Percentiles rank a stretch among this genome's conserved stretches.
Evolutionary conservation across 78 protist species (phyloP).

Genomic region (Ministeria vibrans): DNA sequence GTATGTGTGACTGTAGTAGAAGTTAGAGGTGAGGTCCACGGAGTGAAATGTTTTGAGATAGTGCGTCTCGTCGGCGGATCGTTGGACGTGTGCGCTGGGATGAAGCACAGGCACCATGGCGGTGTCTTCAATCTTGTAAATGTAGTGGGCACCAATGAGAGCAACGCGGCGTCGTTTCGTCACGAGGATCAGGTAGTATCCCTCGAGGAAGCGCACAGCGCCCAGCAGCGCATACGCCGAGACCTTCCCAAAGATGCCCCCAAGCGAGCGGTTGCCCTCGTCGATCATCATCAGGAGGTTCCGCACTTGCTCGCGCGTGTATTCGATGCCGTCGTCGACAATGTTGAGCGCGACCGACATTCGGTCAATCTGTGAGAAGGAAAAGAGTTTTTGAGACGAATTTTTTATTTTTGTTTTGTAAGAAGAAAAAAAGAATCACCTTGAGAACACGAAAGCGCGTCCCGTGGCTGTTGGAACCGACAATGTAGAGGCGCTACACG

Average conservation of each 20-base stretch:
- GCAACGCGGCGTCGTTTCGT: conserved; percentile 71
- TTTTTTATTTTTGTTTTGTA: no score
- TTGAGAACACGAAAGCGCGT: conserved; percentile 1
- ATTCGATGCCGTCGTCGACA: neutral
- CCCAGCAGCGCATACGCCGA: neutral
- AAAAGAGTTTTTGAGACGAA: no score
- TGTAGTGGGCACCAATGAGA: conserved; percentile 62
- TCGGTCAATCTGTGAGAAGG: neutral
- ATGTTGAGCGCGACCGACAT: neutral
- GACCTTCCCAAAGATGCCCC: neutral
- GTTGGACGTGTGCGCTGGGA: neutral
- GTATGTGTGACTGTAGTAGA: conserved; percentile 82
- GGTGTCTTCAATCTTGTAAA: conserved; percentile 67
- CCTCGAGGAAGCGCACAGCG: conserved; percentile 55
- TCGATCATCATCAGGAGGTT: neutral
- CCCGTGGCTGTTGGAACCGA: neutral
- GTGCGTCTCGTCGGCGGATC: neutral
- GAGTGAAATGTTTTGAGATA: conserved; percentile 16
- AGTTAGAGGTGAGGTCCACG: conserved; percentile 72
- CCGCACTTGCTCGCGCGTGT: neutral
- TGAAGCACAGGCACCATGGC: conserved; percentile 31
- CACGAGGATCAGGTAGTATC: conserved; percentile 78
- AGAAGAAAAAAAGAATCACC: no score
- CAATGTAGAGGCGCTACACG: neutral
- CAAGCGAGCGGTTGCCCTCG: neutral